Conservation (phyloP, 345 rosid species). For the Eucalyptus guilfoylei region DNA sequence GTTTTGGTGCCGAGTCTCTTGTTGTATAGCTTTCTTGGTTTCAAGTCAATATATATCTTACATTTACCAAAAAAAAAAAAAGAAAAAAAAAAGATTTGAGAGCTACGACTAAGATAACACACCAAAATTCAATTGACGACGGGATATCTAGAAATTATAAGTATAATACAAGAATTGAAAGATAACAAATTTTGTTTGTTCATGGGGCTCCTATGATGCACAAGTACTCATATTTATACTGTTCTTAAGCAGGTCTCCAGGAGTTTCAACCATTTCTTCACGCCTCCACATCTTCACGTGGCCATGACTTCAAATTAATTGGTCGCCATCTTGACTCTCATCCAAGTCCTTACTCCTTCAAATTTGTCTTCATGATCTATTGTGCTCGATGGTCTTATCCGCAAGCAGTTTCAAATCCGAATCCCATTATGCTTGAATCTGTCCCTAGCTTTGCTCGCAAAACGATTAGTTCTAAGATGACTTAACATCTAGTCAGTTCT, state of each 20-base stretch:
- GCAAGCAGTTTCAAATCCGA: neutral
- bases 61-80: no score
- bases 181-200: neutral
- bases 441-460: neutral
- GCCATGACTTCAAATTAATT: neutral
- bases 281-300: neutral
- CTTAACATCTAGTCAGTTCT: neutral
- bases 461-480: neutral
- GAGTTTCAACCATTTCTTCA: neutral
- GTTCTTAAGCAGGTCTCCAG: neutral
- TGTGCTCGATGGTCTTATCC: neutral
- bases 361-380: neutral
- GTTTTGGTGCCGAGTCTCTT: no score
- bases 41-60: no score
- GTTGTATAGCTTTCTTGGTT: no score
- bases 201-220: neutral
- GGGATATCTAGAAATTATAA: neutral
- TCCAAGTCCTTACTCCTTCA: neutral
- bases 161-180: neutral
- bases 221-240: neutral
- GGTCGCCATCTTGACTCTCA: neutral
- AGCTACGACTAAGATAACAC: neutral
- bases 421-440: neutral
- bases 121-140: accelerated
- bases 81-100: neutral